Evolutionary conservation across 169 alveolate species (phyloP).

Genomic region (Hepatocystis sp.): DNA sequence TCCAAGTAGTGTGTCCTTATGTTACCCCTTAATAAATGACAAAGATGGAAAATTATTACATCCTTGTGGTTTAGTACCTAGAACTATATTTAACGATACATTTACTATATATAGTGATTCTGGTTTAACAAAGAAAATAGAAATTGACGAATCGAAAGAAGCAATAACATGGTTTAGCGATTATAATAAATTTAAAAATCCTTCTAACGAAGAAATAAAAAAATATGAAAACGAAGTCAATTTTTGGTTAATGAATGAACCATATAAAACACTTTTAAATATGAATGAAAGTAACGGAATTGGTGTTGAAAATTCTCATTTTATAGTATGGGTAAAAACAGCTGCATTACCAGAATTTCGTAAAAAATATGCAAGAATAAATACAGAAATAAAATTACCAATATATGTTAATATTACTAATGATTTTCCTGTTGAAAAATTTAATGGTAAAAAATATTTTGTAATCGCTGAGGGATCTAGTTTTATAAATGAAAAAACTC

Average conservation of each 20-base stretch:
- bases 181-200: slow-evolving; percentile 78
- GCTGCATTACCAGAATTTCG: slow-evolving; percentile 85
- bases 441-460: slow-evolving; percentile 84
- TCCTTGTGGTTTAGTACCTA: slow-evolving; percentile 86
- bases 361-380: slow-evolving; percentile 85
- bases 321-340: slow-evolving; percentile 89
- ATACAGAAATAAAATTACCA: slow-evolving; percentile 82
- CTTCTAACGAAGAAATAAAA: slow-evolving; percentile 46
- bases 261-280: slow-evolving; percentile 28
- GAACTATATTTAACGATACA: slow-evolving; percentile 84
- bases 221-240: slow-evolving; percentile 28
- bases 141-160: slow-evolving; percentile 83
- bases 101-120: slow-evolving; percentile 73
- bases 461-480: slow-evolving; percentile 73
- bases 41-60: slow-evolving; percentile 78
- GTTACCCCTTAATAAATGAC: slow-evolving; percentile 78
- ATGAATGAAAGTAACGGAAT: slow-evolving; percentile 84
- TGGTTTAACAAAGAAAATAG: slow-evolving; percentile 43
- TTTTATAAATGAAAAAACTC: slow-evolving; percentile 39
- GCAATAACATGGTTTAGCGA: slow-evolving; percentile 82
- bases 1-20: slow-evolving; percentile 55
- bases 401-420: slow-evolving; percentile 77
- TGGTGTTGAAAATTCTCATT: slow-evolving; percentile 89
- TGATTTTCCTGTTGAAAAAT: slow-evolving; percentile 79
- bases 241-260: slow-evolving; percentile 72